These are phyloP conservation scores for Aspergillus arachidicola DNA, from an alignment of 2,329 filamentous ascomycete genomes.

Conservation along the genomic window DNA sequence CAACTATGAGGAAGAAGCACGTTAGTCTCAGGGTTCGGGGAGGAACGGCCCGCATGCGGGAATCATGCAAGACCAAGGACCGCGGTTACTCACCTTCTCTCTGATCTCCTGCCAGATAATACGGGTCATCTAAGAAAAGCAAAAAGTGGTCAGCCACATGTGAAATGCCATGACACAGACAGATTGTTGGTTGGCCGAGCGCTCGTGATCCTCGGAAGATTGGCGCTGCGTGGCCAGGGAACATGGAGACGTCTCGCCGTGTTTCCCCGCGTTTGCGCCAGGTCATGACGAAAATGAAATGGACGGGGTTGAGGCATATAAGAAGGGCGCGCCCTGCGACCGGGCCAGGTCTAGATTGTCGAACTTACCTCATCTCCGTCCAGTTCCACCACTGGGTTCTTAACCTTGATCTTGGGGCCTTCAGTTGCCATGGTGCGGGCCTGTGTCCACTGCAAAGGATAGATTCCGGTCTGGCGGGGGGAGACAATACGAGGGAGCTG, in stretches of 20 bases:
- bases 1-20: conserved; percentile 56
- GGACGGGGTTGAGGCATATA: conserved; percentile 17
- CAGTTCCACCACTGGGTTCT: conserved; percentile 97
- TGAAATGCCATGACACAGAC: conserved; percentile 8
- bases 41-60: conserved; percentile 15
- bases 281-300: conserved; percentile 30
- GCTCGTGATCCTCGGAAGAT: conserved; percentile 22
- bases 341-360: conserved; percentile 14
- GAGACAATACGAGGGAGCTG: conserved; percentile 26
- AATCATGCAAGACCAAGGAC: conserved; percentile 11
- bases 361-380: conserved; percentile 70
- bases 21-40: conserved; percentile 16
- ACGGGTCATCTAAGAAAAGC: conserved; percentile 79
- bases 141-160: conserved; percentile 20
- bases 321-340: conserved; percentile 6
- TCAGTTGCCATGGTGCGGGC: conserved; percentile 50
- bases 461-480: conserved; percentile 34
- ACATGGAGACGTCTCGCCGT: conserved; percentile 26
- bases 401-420: conserved; percentile 93
- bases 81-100: conserved; percentile 66
- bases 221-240: conserved; percentile 25
- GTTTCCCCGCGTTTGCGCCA: conserved; percentile 34
- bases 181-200: conserved; percentile 11
- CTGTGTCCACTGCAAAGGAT: conserved; percentile 35
- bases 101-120: conserved; percentile 99